phyloP scores from a whole-genome alignment of 2,329 filamentous ascomycete species.

The Teratosphaeria destructans region DNA sequence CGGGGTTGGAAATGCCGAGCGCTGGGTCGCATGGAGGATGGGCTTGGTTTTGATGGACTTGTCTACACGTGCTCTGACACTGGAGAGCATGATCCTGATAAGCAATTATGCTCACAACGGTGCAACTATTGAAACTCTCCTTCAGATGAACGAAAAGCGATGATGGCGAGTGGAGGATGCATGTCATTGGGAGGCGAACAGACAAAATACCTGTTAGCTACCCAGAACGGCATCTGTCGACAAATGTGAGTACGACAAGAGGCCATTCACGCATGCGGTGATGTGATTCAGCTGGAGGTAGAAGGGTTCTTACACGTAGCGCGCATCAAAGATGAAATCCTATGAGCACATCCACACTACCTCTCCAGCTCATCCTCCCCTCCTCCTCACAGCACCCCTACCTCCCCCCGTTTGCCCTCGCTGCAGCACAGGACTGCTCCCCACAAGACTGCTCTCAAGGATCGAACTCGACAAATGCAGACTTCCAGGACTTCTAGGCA shows the following conservation, averaged over 20 bases:
- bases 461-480: slow-evolving; percentile 25
- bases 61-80: not conserved
- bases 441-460: slow-evolving; percentile 27
- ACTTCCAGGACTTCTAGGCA: slow-evolving; percentile 23
- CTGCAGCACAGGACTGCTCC: slow-evolving; percentile 26
- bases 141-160: too few species aligned
- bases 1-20: not conserved
- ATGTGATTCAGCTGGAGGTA: too few species aligned
- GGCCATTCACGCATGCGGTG: too few species aligned
- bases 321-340: too few species aligned
- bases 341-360: not conserved
- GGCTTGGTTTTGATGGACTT: not conserved
- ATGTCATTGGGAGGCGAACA: too few species aligned
- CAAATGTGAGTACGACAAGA: too few species aligned
- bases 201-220: too few species aligned
- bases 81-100: not conserved
- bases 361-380: not conserved
- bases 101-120: too few species aligned
- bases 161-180: too few species aligned
- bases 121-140: too few species aligned
- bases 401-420: slow-evolving; percentile 3
- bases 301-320: too few species aligned
- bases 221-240: too few species aligned
- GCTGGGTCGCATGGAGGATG: not conserved
- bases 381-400: not conserved